phyloP scores from a whole-genome alignment of 2,329 filamentous ascomycete species.

The Pezicula carpinea region DNA sequence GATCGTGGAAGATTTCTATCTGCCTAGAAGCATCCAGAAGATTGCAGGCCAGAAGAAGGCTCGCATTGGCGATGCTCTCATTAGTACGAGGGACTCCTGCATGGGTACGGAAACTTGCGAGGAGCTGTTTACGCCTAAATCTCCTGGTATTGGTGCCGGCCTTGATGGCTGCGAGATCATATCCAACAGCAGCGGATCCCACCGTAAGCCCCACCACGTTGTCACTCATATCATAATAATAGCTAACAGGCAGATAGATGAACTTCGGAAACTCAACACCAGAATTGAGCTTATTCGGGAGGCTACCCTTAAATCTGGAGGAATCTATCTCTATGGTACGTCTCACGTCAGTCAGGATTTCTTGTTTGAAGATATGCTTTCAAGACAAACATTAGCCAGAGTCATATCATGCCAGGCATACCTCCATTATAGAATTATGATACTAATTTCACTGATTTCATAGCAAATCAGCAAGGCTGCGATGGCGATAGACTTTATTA shows the following conservation, averaged over 20 bases:
- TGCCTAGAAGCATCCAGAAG: constrained; percentile 54
- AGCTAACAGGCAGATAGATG: constrained; percentile 35
- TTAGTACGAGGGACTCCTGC: constrained; percentile 53
- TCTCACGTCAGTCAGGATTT: constrained; percentile 56
- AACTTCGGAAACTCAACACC: constrained; percentile 61
- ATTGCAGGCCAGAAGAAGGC: constrained; percentile 46
- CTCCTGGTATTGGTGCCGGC: constrained; percentile 40
- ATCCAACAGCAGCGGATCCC: constrained; percentile 64
- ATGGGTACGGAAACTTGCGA: constrained; percentile 65
- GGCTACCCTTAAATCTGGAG: constrained; percentile 58
- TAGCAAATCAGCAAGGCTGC: neutral
- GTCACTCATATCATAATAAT: no score
- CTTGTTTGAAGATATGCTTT: constrained; percentile 39
- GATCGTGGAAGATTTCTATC: constrained; percentile 58
- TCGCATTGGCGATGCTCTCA: constrained; percentile 55
- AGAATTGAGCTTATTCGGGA: constrained; percentile 61
- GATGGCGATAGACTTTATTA: constrained; percentile 47
- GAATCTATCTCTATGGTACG: constrained; percentile 58
- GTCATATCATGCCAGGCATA: no score
- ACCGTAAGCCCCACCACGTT: no score
- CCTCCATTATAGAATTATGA: no score
- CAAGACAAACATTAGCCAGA: constrained; percentile 41
- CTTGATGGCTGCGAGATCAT: constrained; percentile 69
- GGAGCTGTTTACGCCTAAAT: constrained; percentile 56
- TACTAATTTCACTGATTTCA: no score